phyloP scores from a whole-genome alignment of 768 basidiomycete genomes.

The Pisolithus sp. region DNA sequence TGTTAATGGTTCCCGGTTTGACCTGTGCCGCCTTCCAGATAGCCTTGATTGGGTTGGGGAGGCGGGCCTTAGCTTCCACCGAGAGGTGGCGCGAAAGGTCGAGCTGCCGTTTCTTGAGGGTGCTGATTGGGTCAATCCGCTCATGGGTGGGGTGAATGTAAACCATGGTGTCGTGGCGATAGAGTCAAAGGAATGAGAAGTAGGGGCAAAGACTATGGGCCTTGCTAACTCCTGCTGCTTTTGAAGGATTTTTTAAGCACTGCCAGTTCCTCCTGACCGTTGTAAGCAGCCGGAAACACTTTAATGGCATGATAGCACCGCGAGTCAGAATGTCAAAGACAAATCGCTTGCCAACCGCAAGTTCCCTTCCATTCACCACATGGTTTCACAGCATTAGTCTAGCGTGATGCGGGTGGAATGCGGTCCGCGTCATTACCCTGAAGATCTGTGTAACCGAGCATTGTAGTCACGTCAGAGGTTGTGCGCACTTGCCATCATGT shows the following conservation, averaged over 20 bases:
- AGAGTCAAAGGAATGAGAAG: background rate
- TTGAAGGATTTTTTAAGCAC: constrained; percentile 6
- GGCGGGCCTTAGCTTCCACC: constrained; percentile 26
- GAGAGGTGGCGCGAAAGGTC: constrained; percentile 30
- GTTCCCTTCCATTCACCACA: background rate
- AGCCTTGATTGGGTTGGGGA: constrained; percentile 32
- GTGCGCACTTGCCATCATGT: no score
- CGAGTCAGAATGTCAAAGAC: no score
- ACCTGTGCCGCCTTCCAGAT: constrained; percentile 33
- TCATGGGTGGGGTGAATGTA: constrained; percentile 16
- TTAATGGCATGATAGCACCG: no score
- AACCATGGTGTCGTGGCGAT: constrained; percentile 16
- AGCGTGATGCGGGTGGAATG: no score
- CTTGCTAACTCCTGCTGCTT: constrained; percentile 1
- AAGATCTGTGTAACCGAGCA: background rate
- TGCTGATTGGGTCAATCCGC: constrained; percentile 1
- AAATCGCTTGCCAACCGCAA: no score
- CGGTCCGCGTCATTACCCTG: background rate
- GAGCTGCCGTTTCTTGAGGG: constrained; percentile 21
- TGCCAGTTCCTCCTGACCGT: background rate
- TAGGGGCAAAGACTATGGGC: background rate
- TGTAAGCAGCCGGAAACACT: background rate
- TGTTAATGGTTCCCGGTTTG: constrained; percentile 30
- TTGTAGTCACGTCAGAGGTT: no score
- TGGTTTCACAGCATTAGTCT: no score